These are phyloP conservation scores for Teratosphaeria viscida DNA, from an alignment of 2,329 filamentous ascomycete genomes.

Conservation along the genomic window DNA sequence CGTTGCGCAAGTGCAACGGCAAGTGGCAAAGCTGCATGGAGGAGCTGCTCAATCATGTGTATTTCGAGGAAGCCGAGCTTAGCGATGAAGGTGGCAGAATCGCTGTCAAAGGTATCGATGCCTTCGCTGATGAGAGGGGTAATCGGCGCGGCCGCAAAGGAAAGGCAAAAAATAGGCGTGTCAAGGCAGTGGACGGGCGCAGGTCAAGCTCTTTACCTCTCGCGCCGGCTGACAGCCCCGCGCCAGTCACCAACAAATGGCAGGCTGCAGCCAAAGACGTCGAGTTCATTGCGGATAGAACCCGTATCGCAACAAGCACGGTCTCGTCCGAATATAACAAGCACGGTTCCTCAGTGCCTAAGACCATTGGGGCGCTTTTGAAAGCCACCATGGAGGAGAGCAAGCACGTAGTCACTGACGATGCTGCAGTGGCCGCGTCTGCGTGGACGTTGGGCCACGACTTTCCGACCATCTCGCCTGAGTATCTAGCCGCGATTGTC, in stretches of 20 bases:
- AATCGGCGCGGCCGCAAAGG: conserved; percentile 34
- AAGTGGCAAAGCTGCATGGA: conserved; percentile 65
- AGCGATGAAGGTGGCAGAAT: conserved; percentile 33
- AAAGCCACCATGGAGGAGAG: conserved; percentile 35
- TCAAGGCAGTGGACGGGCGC: conserved; percentile 20
- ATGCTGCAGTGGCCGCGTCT: conserved; percentile 35
- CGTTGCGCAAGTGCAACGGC: conserved; percentile 56
- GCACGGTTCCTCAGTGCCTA: conserved; percentile 44
- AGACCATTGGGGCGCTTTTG: conserved; percentile 47
- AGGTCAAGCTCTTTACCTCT: conserved; percentile 16
- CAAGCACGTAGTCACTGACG: conserved; percentile 26
- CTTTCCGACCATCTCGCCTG: conserved; percentile 42
- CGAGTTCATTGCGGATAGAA: conserved; percentile 48
- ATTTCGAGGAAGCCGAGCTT: conserved; percentile 57
- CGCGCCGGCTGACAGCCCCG: conserved; percentile 15
- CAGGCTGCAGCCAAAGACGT: conserved; percentile 46
- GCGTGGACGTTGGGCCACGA: conserved; percentile 45
- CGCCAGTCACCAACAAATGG: conserved; percentile 44
- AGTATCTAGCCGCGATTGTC: conserved; percentile 44
- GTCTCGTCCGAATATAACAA: conserved; percentile 50
- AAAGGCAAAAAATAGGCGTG: conserved; percentile 32
- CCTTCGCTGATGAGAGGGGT: conserved; percentile 54
- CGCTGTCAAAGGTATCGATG: conserved; percentile 65
- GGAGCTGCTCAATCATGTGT: conserved; percentile 67
- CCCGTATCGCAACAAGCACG: conserved; percentile 35